Conservation (phyloP, 495 filamentous ascomycete species). For the Penicillium tannophilum region DNA sequence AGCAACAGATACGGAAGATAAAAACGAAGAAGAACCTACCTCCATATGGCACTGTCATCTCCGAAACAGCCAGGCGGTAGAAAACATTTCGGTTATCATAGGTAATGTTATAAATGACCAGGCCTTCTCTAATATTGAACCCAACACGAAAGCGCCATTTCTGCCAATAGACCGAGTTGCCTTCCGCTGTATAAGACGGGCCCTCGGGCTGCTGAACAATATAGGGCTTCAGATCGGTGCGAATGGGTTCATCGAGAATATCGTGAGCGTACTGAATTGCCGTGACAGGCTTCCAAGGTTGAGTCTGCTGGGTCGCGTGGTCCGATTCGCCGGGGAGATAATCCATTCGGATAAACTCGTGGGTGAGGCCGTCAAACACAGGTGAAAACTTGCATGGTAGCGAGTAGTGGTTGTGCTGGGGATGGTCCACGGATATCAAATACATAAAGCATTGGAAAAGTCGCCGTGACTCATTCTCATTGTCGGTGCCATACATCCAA, state of each 20-base stretch:
- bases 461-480: constrained; percentile 37
- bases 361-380: constrained; percentile 65
- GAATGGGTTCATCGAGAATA: constrained; percentile 38
- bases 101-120: constrained; percentile 63
- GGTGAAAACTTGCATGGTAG: constrained; percentile 78
- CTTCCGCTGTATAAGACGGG: constrained; percentile 62
- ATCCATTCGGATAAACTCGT: constrained; percentile 61
- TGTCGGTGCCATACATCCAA: constrained; percentile 50
- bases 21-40: constrained; percentile 22
- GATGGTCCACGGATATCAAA: constrained; percentile 41
- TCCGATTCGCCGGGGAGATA: constrained; percentile 47
- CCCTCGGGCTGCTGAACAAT: constrained; percentile 78
- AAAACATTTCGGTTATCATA: constrained; percentile 70
- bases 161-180: constrained; percentile 62
- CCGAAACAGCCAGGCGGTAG: constrained; percentile 70
- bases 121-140: constrained; percentile 65
- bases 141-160: constrained; percentile 69
- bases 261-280: constrained; percentile 53
- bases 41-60: constrained; percentile 70
- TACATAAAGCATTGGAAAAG: constrained; percentile 52
- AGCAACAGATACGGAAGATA: background rate
- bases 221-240: constrained; percentile 71
- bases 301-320: constrained; percentile 30
- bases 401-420: constrained; percentile 72
- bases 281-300: constrained; percentile 54